Evolutionary conservation across 2,329 filamentous ascomycete genomes (phyloP), one percentile per base, ranked within the genome.

Genomic region (Venturia pyrina): DNA sequence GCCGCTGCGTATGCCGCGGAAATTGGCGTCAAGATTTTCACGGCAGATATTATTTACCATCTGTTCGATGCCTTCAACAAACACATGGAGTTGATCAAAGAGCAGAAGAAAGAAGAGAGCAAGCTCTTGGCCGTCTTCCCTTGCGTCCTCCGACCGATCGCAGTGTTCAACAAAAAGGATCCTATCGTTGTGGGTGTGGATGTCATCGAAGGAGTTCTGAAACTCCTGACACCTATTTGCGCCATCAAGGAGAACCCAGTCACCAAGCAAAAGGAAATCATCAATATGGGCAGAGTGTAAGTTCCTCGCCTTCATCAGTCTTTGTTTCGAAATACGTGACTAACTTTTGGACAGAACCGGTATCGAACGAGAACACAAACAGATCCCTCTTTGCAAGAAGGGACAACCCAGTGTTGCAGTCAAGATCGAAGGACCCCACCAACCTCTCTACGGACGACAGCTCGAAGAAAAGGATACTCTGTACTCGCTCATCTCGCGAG

Each of bases 11-110:
- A 98, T 72, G 95, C 95, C 13, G 91, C 97, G 21, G 92, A 98
- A 66, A 87, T 96, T 68, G 92, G 92, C 63, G 90, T 99, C 80
- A 98, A 96, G 82, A 90, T 99, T 72, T 99, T 99, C 81, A 96
- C 91, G 3, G 95, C 96, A 2, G 93, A 99, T 77, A 99, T 99
- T 72, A 99, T 99, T 74, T 99, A 99, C 78, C 95, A 99, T 77
- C 82, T 99, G 66, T 99, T 99, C 76, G 96, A 99, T 78, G 84
- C 90, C 69, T 99, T 99, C 79, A 98, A 90, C 56, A 91, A 90
- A 77, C 93, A 99, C 78, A 96, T 97, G 90, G 87, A 88, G 40
- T 83, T 90, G 71, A 84, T 96, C 70, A 83, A 88, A 40, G 92
- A 93, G 79, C 89, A 93, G 82, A 93, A 92, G 81, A 97, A 97